Percentiles rank a stretch among this genome's conserved stretches.
Conservation (phyloP, 1,139 yeast species). For the Suhomyces panamericanus region DNA sequence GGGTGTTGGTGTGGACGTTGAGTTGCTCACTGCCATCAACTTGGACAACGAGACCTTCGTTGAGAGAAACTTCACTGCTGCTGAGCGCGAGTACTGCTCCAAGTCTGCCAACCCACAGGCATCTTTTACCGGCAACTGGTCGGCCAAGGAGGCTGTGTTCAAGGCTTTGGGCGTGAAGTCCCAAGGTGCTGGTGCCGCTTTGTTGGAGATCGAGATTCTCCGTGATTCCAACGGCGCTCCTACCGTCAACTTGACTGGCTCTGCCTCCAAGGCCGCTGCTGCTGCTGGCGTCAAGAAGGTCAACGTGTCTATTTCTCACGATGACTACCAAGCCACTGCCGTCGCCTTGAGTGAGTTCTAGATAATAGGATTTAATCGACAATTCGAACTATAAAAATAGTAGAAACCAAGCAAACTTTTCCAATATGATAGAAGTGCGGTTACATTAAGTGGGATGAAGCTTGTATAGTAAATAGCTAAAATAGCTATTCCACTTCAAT, state of each 20-base stretch:
- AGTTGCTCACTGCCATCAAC: constrained; percentile 77
- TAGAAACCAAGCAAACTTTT: no score
- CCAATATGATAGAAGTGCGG: no score
- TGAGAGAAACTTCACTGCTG: constrained; percentile 84
- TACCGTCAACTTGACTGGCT: constrained; percentile 69
- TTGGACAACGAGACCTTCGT: constrained; percentile 83
- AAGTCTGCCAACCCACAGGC: constrained; percentile 77
- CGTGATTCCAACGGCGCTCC: constrained; percentile 84
- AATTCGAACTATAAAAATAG: no score
- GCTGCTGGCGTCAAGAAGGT: constrained; percentile 69
- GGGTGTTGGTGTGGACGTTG: constrained; percentile 98
- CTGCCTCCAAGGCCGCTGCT: constrained; percentile 72
- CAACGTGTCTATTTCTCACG: constrained; percentile 91
- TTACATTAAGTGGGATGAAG: no score
- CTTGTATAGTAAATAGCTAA: no score
- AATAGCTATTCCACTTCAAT: no score
- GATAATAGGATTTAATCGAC: not conserved
- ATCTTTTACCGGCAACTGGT: constrained; percentile 97
- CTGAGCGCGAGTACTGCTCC: constrained; percentile 77
- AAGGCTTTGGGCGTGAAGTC: constrained; percentile 89
- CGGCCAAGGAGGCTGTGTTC: constrained; percentile 98
- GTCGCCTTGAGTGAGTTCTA: constrained; percentile 83
- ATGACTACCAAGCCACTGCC: constrained; percentile 95
- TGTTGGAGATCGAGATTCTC: constrained; percentile 83
- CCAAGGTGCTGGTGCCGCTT: constrained; percentile 92